Percentiles rank a stretch among this genome's conserved stretches.
These are phyloP conservation scores for Lasiosphaeriaceae sp. DNA, from an alignment of 495 filamentous ascomycete genomes.

Conservation along the genomic window DNA sequence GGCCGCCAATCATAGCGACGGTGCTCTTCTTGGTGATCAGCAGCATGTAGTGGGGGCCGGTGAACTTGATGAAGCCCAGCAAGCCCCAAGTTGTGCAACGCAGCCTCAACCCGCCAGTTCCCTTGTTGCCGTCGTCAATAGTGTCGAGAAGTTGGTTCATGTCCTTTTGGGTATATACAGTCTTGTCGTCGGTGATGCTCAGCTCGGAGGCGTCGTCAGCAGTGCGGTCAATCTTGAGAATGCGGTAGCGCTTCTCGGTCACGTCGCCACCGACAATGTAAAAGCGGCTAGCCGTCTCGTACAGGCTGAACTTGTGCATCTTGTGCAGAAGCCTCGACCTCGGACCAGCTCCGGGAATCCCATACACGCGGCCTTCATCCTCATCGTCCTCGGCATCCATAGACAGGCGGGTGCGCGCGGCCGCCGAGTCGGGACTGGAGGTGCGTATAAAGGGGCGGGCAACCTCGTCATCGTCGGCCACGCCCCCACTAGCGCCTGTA, in stretches of 20 bases:
- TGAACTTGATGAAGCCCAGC: conserved; percentile 92
- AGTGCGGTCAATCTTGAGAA: conserved; percentile 91
- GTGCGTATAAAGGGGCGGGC: conserved; percentile 62
- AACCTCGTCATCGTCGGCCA: conserved; percentile 62
- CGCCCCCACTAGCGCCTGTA: conserved; percentile 37
- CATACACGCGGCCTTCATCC: conserved; percentile 38
- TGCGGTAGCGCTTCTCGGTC: conserved; percentile 79
- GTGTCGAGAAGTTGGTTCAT: conserved; percentile 90
- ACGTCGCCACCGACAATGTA: conserved; percentile 93
- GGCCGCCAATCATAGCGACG: conserved; percentile 91
- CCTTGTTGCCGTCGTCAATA: conserved; percentile 93
- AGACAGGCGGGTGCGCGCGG: conserved; percentile 21
- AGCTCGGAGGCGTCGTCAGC: conserved; percentile 70
- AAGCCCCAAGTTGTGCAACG: conserved; percentile 91
- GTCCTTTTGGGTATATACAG: conserved; percentile 86
- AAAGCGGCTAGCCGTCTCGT: conserved; percentile 87
- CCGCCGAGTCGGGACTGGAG: conserved; percentile 51
- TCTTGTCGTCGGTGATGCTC: conserved; percentile 86
- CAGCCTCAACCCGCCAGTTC: conserved; percentile 83
- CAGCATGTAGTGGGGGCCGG: conserved; percentile 96
- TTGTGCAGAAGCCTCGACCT: conserved; percentile 59
- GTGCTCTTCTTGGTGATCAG: conserved; percentile 93
- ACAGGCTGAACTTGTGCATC: conserved; percentile 94
- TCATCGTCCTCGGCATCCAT: conserved; percentile 35
- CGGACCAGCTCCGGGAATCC: conserved; percentile 11